Base-by-base conservation (phyloP, 2,329 filamentous ascomycete genomes). In the Penicillium sp. region DNA sequence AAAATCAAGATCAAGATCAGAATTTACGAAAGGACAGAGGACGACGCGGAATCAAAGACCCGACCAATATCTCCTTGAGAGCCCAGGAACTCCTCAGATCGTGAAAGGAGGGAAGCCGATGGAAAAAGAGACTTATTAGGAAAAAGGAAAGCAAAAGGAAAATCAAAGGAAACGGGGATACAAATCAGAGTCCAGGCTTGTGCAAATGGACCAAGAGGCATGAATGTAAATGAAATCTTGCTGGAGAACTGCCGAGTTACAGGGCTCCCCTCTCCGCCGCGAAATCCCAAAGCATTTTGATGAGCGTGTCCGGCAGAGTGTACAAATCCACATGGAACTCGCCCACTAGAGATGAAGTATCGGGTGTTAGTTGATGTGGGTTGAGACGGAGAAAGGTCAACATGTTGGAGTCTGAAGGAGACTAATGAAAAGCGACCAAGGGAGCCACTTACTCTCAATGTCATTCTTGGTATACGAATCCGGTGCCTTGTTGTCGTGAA, bases 241-340 rank as follows among this genome's bases (percentile, higher is more conserved):
- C n/a, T n/a, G n/a, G n/a, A 16, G 20, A 17, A 23, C 21, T 31
- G 28, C 31, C 28, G 13, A 16, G 11, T 41, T 50, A 71, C 45
- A 66, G 45, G 39, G 58, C 65, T 18, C 66, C 66, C 51, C 70
- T 72, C 33, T 72, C 68, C 37, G 63, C 63, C 28, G 80, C 80
- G 63, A 93, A 94, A 47, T 96, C 91, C 91, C 91, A 97, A 45
- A 98, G 82, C 81, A 88, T 89, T 68, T 93, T 94, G 63, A 93
- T 85, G 25, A 97, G 77, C 18, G 74, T 71, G 52, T 97, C 93
- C 1, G 93, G 90, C 50, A 98, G 81, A n/a, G 93, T 97, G 72
- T 95, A 97, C 43, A 98, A 78, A 62, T 98, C 93, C 55, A 98
- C 91, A 46, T 95, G 93, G 72, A 98, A 98, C 71, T 98, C 93